Conservation (phyloP, 1,284 basidiomycete genomes). For the Sphagnurus paluster region DNA sequence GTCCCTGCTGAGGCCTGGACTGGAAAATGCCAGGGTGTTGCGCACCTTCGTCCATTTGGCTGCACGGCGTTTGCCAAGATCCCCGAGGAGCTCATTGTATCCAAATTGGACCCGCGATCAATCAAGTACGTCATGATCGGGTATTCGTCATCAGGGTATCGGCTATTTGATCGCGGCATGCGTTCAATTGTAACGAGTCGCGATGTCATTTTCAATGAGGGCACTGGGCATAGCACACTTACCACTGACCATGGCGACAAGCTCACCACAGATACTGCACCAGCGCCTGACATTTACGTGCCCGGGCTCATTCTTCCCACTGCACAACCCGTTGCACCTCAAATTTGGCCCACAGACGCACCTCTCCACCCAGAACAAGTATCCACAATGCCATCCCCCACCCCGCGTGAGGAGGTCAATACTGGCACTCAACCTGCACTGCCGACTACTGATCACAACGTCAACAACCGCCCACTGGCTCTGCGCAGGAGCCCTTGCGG, state of each 20-base stretch:
- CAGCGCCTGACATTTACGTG: neutral
- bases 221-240: constrained; percentile 12
- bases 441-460: too few relatives aligned
- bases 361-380: neutral
- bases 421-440: too few relatives aligned
- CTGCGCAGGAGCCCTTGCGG: too few relatives aligned
- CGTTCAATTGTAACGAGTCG: constrained; percentile 15
- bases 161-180: constrained; percentile 16
- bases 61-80: constrained; percentile 16
- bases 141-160: constrained; percentile 24
- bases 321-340: neutral
- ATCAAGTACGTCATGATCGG: constrained; percentile 22
- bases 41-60: constrained; percentile 23
- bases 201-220: constrained; percentile 19
- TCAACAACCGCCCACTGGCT: too few relatives aligned
- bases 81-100: constrained; percentile 19
- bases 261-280: neutral
- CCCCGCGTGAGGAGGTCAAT: too few relatives aligned
- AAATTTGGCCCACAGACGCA: neutral
- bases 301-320: neutral
- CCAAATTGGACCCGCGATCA: constrained; percentile 21
- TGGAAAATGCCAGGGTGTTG: constrained; percentile 15
- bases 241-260: neutral
- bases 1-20: constrained; percentile 21
- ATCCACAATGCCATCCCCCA: too few relatives aligned